Conservation (phyloP, 768 basidiomycete genomes). For the Lanmaoa rubissima region DNA sequence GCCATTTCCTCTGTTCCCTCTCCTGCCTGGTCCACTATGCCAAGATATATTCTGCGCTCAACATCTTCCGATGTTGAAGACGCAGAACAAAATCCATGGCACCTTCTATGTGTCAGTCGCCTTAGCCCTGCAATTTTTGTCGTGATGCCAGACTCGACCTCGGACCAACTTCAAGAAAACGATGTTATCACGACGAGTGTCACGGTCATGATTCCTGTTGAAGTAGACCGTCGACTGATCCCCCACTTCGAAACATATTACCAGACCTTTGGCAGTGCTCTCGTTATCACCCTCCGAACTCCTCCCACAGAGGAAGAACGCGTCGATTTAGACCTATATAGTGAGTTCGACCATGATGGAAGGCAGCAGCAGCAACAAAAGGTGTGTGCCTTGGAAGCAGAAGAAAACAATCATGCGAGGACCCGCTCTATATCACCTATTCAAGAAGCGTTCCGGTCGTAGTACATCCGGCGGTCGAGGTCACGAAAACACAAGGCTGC, state of each 20-base stretch:
- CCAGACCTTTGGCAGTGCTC: not conserved
- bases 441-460: not conserved
- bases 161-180: not conserved
- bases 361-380: not conserved
- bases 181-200: not conserved
- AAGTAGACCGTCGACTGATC: not conserved
- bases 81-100: no score
- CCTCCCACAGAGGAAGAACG: not conserved
- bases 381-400: constrained; percentile 7
- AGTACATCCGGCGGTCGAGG: not conserved
- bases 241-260: constrained; percentile 4
- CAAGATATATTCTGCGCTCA: not conserved
- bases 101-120: not conserved
- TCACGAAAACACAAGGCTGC: not conserved
- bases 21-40: no score
- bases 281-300: not conserved
- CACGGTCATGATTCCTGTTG: not conserved
- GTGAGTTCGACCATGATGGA: not conserved
- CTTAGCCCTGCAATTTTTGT: not conserved
- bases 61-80: not conserved
- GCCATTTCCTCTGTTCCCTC: no score
- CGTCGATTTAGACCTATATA: not conserved
- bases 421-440: not conserved
- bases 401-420: not conserved
- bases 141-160: not conserved